A percentile compares a stretch with the other conserved stretches of the same genome.
Conservation (phyloP, 345 rosid genomes). For the Psidium friedrichsthalianum region DNA sequence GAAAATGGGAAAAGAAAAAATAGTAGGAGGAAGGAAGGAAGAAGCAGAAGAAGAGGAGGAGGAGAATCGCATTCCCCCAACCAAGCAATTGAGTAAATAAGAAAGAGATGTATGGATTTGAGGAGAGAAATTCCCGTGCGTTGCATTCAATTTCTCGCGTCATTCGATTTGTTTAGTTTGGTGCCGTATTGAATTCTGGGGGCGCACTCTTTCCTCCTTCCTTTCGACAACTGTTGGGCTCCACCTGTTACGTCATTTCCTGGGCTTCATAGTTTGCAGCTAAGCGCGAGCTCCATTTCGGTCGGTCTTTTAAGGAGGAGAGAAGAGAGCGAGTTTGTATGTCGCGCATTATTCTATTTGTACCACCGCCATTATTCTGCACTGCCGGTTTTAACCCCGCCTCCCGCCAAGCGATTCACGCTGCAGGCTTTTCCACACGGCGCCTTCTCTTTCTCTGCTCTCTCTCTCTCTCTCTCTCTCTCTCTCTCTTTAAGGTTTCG, state of each 20-base stretch:
- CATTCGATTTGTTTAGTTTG: not conserved
- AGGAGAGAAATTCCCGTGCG: constrained; percentile 1
- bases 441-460: not conserved
- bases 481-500: not conserved
- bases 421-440: not conserved
- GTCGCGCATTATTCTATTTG: not conserved
- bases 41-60: not conserved
- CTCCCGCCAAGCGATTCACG: not conserved
- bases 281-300: not conserved
- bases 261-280: not conserved
- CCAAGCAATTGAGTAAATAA: constrained; percentile 10
- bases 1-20: not conserved
- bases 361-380: not conserved
- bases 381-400: not conserved
- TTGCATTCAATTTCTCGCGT: not conserved
- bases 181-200: not conserved
- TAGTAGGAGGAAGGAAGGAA: not conserved
- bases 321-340: not conserved
- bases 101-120: constrained; percentile 24
- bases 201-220: not conserved
- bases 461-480: too few relatives aligned
- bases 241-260: not conserved
- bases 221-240: not conserved
- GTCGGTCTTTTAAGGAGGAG: not conserved
- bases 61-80: not conserved